Evolutionary conservation across 495 filamentous ascomycete genomes (phyloP).

Genomic region (Alectoria sarmentosa): DNA sequence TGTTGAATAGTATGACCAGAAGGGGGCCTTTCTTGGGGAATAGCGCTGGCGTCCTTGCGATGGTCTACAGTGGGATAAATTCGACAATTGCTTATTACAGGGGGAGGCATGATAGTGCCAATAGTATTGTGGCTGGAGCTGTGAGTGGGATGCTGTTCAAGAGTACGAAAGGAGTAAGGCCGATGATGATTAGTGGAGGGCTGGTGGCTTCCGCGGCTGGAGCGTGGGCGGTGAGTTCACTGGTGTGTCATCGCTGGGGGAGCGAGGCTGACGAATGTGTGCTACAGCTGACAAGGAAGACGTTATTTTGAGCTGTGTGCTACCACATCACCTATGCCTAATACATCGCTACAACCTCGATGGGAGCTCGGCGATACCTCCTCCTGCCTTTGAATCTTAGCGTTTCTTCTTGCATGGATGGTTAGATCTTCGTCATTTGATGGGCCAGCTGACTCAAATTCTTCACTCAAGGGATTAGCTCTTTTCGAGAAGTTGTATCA

Average conservation of each 20-base stretch:
- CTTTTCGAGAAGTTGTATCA: constrained; percentile 11
- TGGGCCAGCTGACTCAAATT: not conserved
- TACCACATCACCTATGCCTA: not conserved
- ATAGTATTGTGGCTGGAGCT: constrained; percentile 76
- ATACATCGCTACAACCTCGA: not conserved
- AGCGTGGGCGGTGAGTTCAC: constrained; percentile 71
- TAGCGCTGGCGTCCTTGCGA: constrained; percentile 85
- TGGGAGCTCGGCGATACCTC: not conserved
- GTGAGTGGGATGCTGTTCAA: constrained; percentile 93
- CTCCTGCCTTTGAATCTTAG: constrained; percentile 6
- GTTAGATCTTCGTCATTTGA: not conserved
- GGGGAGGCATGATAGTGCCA: constrained; percentile 86
- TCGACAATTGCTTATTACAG: constrained; percentile 77
- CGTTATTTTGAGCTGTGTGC: constrained; percentile 42
- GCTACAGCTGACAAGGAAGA: constrained; percentile 49
- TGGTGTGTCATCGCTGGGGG: constrained; percentile 3
- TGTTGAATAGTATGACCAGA: constrained; percentile 86
- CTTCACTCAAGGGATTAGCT: constrained; percentile 10
- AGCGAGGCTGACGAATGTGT: constrained; percentile 31
- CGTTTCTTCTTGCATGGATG: constrained; percentile 5
- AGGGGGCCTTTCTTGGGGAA: constrained; percentile 96
- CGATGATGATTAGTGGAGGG: constrained; percentile 87
- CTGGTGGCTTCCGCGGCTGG: constrained; percentile 81
- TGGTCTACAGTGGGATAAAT: constrained; percentile 93
- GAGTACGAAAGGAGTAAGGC: constrained; percentile 80